Percentiles rank a stretch among this genome's conserved stretches.
Evolutionary conservation across 805 yeast species (phyloP).

Genomic region (Cyberlindnera mississippiensis): DNA sequence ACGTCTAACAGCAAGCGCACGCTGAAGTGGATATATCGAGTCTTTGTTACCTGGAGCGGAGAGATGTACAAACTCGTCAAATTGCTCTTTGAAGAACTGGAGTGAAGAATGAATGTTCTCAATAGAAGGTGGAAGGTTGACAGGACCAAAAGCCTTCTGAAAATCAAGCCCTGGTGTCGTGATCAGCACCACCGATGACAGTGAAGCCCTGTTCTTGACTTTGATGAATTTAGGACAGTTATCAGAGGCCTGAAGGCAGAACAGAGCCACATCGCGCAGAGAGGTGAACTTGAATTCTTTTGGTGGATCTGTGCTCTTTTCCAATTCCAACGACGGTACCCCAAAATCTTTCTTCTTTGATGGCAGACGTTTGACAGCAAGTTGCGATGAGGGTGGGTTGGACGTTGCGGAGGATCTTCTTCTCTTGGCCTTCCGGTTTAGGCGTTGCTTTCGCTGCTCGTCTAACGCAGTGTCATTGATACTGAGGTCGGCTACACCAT

Average conservation of each 20-base stretch:
- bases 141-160: conserved; percentile 33
- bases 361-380: conserved; percentile 14
- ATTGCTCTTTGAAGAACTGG: conserved; percentile 34
- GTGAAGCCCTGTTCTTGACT: conserved; percentile 41
- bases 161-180: conserved; percentile 62
- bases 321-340: conserved; percentile 33
- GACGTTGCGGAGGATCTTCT: conserved; percentile 27
- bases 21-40: conserved; percentile 48
- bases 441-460: conserved; percentile 1
- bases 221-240: conserved; percentile 44
- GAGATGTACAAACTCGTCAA: conserved; percentile 44
- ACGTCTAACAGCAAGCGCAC: conserved; percentile 53
- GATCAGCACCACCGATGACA: conserved; percentile 54
- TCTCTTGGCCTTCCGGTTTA: conserved; percentile 15
- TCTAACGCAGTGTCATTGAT: conserved; percentile 5
- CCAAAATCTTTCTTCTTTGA: conserved; percentile 31
- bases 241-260: conserved; percentile 27
- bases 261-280: conserved; percentile 28
- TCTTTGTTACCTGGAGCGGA: conserved; percentile 64
- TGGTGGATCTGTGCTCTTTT: conserved; percentile 19
- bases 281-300: conserved; percentile 15
- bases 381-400: conserved; percentile 6
- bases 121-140: not conserved
- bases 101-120: not conserved
- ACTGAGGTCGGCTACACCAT: conserved; percentile 8